phyloP scores from a whole-genome alignment of 2,329 filamentous ascomycete species.

The Fusarium chuoi region DNA sequence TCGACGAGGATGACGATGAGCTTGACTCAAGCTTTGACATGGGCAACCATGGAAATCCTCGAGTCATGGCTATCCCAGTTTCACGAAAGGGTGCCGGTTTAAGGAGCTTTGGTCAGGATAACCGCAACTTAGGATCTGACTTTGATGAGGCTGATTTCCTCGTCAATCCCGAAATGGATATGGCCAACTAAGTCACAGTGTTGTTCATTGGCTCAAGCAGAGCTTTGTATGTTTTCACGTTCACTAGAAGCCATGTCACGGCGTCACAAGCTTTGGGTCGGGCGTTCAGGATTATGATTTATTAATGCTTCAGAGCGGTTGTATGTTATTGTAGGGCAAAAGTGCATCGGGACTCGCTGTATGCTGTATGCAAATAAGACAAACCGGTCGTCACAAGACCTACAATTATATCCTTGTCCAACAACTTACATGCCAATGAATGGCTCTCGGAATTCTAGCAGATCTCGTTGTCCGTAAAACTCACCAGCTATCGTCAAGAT shows the following conservation, averaged over 20 bases:
- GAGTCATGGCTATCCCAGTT: slow-evolving; percentile 61
- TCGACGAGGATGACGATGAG: slow-evolving; percentile 55
- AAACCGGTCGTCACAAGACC: slow-evolving; percentile 19
- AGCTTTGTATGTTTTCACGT: slow-evolving; percentile 11
- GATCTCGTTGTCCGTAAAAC: slow-evolving; percentile 87
- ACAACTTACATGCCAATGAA: slow-evolving; percentile 58
- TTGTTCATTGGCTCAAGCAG: neutral
- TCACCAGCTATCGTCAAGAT: slow-evolving; percentile 89
- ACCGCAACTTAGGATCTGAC: slow-evolving; percentile 60
- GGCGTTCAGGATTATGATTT: slow-evolving; percentile 30
- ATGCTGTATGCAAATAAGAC: slow-evolving; percentile 25
- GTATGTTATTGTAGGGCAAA: slow-evolving; percentile 19
- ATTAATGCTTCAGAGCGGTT: slow-evolving; percentile 36
- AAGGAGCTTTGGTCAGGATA: slow-evolving; percentile 57
- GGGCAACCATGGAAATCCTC: slow-evolving; percentile 51
- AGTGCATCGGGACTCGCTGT: slow-evolving; percentile 21
- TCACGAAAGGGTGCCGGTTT: slow-evolving; percentile 44
- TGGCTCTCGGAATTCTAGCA: slow-evolving; percentile 78
- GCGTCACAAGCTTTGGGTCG: slow-evolving; percentile 27
- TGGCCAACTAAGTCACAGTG: slow-evolving; percentile 20
- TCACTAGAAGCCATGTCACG: slow-evolving; percentile 18
- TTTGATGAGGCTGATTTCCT: slow-evolving; percentile 78
- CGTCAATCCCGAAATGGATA: slow-evolving; percentile 60
- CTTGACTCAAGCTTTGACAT: slow-evolving; percentile 54
- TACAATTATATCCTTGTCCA: slow-evolving; percentile 4